These are phyloP conservation scores for Syzygium oleosum DNA, from an alignment of 345 rosid species.

Conservation along the genomic window DNA sequence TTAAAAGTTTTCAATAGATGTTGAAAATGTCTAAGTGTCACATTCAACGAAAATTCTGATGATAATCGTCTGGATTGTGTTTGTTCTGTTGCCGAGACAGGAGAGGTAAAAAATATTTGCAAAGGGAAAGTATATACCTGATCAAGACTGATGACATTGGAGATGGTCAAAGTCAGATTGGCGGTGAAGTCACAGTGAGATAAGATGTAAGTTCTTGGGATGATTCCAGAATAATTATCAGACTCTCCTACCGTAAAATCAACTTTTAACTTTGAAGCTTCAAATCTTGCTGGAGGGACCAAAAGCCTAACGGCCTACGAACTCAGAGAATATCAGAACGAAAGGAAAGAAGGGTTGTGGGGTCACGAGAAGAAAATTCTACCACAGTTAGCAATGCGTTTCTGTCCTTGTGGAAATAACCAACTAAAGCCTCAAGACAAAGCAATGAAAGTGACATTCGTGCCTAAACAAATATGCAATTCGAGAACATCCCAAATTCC, in stretches of 20 bases:
- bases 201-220: slow-evolving; percentile 72
- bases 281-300: slow-evolving; percentile 78
- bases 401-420: background rate
- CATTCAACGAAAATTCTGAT: background rate
- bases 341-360: background rate
- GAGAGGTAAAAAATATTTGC: background rate
- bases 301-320: slow-evolving; percentile 62
- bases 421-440: background rate
- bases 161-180: slow-evolving; percentile 69
- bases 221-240: slow-evolving; percentile 30
- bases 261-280: slow-evolving; percentile 78
- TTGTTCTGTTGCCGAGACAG: background rate
- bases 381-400: background rate
- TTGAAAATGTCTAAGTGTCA: background rate
- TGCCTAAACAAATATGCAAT: background rate
- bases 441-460: background rate
- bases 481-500: background rate
- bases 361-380: background rate
- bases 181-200: slow-evolving; percentile 96
- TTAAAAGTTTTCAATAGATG: background rate
- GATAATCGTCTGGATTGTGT: background rate
- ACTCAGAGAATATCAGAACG: background rate
- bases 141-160: slow-evolving; percentile 64
- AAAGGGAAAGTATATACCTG: slow-evolving; percentile 34
- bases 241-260: slow-evolving; percentile 29